phyloP scores from a whole-genome alignment of 257 asterid species.

The Plantago elongata region DNA sequence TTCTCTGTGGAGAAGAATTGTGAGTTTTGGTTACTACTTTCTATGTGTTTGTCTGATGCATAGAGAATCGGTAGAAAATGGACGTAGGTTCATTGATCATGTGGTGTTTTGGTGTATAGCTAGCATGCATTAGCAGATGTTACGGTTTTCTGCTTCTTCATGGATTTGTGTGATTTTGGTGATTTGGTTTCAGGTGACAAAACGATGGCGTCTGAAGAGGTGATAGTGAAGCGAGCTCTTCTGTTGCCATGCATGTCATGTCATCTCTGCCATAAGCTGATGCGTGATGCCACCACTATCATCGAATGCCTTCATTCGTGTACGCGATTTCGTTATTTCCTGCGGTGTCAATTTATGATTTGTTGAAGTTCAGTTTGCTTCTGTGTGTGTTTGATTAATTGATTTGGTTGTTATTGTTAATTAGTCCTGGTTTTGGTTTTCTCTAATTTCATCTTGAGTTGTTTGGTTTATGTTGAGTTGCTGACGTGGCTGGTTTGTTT shows the following conservation, averaged over 20 bases:
- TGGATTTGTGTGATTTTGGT: conserved; percentile 18
- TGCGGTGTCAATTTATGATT: conserved; percentile 11
- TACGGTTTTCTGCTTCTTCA: conserved; percentile 28
- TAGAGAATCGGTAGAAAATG: conserved; percentile 19
- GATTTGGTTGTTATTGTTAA: neutral
- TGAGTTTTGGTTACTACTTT: conserved; percentile 15
- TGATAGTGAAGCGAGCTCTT: conserved; percentile 36
- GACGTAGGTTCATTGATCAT: conserved; percentile 32
- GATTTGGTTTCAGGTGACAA: neutral
- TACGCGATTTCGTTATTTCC: conserved; percentile 24
- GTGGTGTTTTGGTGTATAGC: conserved; percentile 6
- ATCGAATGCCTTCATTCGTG: conserved; percentile 64
- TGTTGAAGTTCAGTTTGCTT: conserved; percentile 17
- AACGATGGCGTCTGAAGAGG: conserved; percentile 40
- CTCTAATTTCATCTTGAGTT: conserved; percentile 21
- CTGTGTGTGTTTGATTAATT: conserved; percentile 23
- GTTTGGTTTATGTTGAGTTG: conserved; percentile 17
- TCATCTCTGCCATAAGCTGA: conserved; percentile 47
- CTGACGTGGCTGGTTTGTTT: conserved; percentile 14
- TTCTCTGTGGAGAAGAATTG: conserved; percentile 22
- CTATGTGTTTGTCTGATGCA: conserved; percentile 30
- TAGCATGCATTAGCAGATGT: conserved; percentile 44
- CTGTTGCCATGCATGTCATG: conserved; percentile 65
- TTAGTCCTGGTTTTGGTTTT: neutral
- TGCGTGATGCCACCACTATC: conserved; percentile 56